Percentiles rank a stretch among this genome's conserved stretches.
Evolutionary conservation across 768 basidiomycete species (phyloP).

Genomic region (Psilocybe subaeruginosa): DNA sequence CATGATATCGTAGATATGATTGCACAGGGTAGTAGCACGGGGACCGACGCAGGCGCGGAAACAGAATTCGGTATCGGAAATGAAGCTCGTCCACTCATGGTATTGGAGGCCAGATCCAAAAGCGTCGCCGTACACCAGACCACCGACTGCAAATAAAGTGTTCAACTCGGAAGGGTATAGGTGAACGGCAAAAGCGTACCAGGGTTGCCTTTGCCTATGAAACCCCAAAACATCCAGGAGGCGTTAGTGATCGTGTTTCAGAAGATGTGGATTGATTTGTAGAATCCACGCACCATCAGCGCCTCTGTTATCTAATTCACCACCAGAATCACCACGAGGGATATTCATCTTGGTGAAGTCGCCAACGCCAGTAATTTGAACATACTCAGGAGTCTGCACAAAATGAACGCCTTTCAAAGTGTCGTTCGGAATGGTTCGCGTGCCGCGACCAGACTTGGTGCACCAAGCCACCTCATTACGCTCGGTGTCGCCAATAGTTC

Average conservation of each 20-base stretch:
- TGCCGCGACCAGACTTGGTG: slow-evolving; percentile 70
- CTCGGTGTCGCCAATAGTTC: slow-evolving; percentile 70
- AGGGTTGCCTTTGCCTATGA: slow-evolving; percentile 47
- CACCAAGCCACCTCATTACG: slow-evolving; percentile 75
- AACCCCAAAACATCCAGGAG: neutral
- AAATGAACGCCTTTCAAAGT: slow-evolving; percentile 71
- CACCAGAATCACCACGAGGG: slow-evolving; percentile 52
- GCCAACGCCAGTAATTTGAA: slow-evolving; percentile 65
- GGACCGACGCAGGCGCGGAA: slow-evolving; percentile 71
- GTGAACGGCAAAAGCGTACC: slow-evolving; percentile 24
- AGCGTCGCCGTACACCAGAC: slow-evolving; percentile 66
- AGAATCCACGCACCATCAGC: slow-evolving; percentile 48
- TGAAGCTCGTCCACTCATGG: slow-evolving; percentile 87
- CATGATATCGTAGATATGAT: slow-evolving; percentile 80
- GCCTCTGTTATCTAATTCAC: slow-evolving; percentile 77
- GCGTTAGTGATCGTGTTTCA: no score
- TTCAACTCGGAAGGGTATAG: neutral
- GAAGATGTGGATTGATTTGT: neutral
- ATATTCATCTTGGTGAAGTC: slow-evolving; percentile 75
- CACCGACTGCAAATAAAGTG: slow-evolving; percentile 55
- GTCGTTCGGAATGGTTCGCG: slow-evolving; percentile 72
- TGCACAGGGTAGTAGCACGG: slow-evolving; percentile 61
- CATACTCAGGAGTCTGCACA: slow-evolving; percentile 65
- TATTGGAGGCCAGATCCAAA: slow-evolving; percentile 56
- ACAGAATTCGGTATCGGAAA: slow-evolving; percentile 70